Evolutionary conservation across 1,139 yeast species (phyloP), one percentile per base, ranked within the genome.

Genomic region (Suzukiozyma palmioleophila): DNA sequence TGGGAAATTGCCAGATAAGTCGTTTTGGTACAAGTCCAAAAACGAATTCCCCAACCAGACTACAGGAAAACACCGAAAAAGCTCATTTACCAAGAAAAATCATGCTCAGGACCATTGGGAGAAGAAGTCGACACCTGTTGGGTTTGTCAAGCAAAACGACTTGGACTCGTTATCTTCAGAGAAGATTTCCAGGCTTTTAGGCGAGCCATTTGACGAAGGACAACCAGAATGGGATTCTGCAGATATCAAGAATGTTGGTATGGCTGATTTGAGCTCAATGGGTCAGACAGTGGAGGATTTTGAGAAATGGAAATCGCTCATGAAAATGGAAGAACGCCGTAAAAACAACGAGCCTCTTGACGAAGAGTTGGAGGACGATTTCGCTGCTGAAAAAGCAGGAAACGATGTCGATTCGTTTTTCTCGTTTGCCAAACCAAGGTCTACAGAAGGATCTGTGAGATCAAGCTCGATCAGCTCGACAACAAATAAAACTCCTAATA

Each of bases 241-340:
- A 1, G 66, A 63, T 15, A 39, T 59, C 49, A 44, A 53, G 51
- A 49, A 72, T 29, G 55, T 53, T n/a, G 57, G 54, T 41, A 59
- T 37, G 38, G 57, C 66, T 40, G 60, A 73, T 59, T 37, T 42
- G 26, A 37, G 43, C 12, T 25, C 64, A 40, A 71, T 74, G 65
- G 81, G 81, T 13, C 79, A 75, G 44, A 73, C 85, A 2, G 82
- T 79, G 15, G 80, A 79, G 39, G 92, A 83, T 51, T 84, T 84
- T 53, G 89, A 82, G 54, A 69, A 71, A 47, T 81, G 89, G 87
- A 82, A 80, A 57, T 66, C 73, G 37, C 71, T 71, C 52, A 77
- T 79, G 81, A 75, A 73, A 48, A 65, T 65, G 38, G 76, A 79
- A 53, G 84, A 80, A 39, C 70, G 73, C 35, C 71, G 66, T 43